These are phyloP conservation scores for Medicago arabica DNA, from an alignment of 306 rosid genomes.

Conservation along the genomic window DNA sequence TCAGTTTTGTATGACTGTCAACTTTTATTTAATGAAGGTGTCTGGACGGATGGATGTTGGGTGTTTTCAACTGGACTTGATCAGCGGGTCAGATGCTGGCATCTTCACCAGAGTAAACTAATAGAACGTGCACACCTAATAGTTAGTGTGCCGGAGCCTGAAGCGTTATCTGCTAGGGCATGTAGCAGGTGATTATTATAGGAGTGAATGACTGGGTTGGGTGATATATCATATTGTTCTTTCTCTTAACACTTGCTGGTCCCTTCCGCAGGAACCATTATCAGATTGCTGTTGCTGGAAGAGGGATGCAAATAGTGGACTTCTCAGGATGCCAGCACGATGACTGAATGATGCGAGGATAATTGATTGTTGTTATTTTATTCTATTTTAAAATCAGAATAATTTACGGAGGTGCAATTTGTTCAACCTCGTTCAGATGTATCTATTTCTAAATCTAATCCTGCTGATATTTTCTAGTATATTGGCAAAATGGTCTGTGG, in stretches of 20 bases:
- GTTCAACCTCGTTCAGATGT: constrained; percentile 7
- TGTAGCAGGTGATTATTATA: constrained; percentile 67
- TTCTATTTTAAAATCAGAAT: constrained; percentile 16
- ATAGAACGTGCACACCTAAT: constrained; percentile 65
- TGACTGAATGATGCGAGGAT: constrained; percentile 42
- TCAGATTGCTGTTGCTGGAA: constrained; percentile 93
- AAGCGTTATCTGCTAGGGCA: constrained; percentile 77
- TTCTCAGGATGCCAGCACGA: constrained; percentile 53
- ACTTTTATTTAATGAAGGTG: constrained; percentile 65
- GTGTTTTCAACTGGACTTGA: constrained; percentile 95
- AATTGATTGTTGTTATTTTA: constrained; percentile 16
- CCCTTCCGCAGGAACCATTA: constrained; percentile 64
- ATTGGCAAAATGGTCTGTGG: background rate
- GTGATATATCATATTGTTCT: constrained; percentile 25
- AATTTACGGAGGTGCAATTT: constrained; percentile 22
- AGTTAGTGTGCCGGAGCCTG: constrained; percentile 95
- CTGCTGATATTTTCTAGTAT: background rate
- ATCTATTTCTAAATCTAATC: background rate
- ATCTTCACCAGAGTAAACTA: constrained; percentile 55
- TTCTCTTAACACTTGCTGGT: constrained; percentile 26
- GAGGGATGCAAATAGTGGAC: constrained; percentile 93
- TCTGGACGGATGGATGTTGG: constrained; percentile 98
- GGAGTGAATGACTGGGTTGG: constrained; percentile 22
- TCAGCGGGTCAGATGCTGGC: constrained; percentile 97
- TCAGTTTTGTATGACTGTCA: constrained; percentile 23